Base-by-base conservation (phyloP, 2,329 filamentous ascomycete species). In the Claviceps purpurea region DNA sequence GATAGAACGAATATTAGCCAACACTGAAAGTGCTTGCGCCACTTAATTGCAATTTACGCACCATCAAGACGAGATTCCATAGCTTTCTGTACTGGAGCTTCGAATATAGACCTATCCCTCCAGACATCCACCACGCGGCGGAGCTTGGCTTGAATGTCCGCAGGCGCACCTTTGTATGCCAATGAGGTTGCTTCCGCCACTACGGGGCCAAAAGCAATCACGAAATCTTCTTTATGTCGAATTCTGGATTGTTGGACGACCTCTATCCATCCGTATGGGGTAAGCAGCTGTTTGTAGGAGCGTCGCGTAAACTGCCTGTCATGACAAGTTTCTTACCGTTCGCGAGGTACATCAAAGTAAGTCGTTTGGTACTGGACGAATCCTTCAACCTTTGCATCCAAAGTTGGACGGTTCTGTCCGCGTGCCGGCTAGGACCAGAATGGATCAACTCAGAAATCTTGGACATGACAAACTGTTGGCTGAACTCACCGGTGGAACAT, bases 241-340 rank as follows among this genome's bases (percentile, higher is more conserved):
- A 88, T 91, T 68, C 94, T 95, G 24, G 90, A 95, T 64, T 97
- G 93, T 65, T 98, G 93, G 22, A 89, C 87, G 54, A 98, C 90
- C 75, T 98, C 93, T 93, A 62, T 51, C 11, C n/a, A 47, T 39
- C n/a, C n/a, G 20, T 34, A 30, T 11, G n/a, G 14, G 8, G 44
- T 47, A 34, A 43, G 44, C 13, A 37, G 24, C 6, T 11, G 18
- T 30, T 47, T 5, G 20, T 26, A 24, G 10, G 10, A 11, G n/a
- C 18, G n/a, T 43, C 38, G 38, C 8, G 8, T 34, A 18, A 14
- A 24, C 13, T 30, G 20, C 39, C 11, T 16, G n/a, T 30, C n/a
- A 14, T 24, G 22, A 14, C 47, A 30, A 49, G 34, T 30, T 50
- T 62, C 77, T 64, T 75, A 93, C 89, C 89, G 68, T 98, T 98